These are phyloP conservation scores for Grammothele lineata DNA, from an alignment of 768 basidiomycete species.

Conservation along the genomic window DNA sequence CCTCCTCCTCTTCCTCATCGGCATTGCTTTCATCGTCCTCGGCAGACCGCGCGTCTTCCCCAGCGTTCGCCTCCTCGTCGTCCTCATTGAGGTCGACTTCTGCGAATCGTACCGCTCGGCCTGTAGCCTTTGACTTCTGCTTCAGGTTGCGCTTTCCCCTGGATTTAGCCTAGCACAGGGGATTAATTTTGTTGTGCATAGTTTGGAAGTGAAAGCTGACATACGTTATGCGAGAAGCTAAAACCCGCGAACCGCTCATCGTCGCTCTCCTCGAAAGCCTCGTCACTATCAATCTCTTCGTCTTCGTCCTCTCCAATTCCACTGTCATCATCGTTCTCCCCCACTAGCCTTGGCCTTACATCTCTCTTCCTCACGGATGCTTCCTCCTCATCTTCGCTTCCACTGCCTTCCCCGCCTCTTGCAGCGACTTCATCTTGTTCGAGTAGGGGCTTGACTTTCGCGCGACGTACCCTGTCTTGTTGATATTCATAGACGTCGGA, in stretches of 20 bases:
- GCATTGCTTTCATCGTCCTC: conserved; percentile 41
- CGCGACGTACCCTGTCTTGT: conserved; percentile 44
- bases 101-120: conserved; percentile 36
- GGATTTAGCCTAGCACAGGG: neutral
- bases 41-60: conserved; percentile 26
- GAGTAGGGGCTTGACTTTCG: conserved; percentile 49
- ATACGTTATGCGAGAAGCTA: conserved; percentile 36
- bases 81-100: conserved; percentile 71
- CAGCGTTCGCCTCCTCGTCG: conserved; percentile 27
- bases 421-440: conserved; percentile 49
- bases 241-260: conserved; percentile 75
- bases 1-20: conserved; percentile 32
- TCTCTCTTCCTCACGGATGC: conserved; percentile 27
- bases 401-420: conserved; percentile 29
- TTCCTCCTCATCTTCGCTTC: conserved; percentile 35
- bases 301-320: conserved; percentile 55
- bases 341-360: conserved; percentile 45
- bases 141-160: conserved; percentile 15
- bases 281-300: conserved; percentile 83
- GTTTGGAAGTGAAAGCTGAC: neutral
- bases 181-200: neutral
- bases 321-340: conserved; percentile 65
- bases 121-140: conserved; percentile 24
- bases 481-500: conserved; percentile 66
- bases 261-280: conserved; percentile 78